phyloP scores from a whole-genome alignment of 805 yeast genomes.

The Suhomyces sp. region DNA sequence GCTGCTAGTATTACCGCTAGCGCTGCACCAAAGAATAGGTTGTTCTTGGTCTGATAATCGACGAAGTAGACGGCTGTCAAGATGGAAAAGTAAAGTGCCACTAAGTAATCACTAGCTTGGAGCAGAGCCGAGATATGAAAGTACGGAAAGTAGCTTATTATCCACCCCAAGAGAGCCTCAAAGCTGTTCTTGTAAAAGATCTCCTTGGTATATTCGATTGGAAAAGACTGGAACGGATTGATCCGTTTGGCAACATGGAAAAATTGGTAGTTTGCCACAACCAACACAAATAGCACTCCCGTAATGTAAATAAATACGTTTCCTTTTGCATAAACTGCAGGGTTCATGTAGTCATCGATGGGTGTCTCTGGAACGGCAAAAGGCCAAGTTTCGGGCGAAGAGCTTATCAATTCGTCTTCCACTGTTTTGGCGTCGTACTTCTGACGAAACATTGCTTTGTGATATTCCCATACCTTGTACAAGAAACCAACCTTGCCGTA shows the following conservation, averaged over 20 bases:
- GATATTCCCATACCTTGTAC: slow-evolving; percentile 53
- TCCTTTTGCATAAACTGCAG: slow-evolving; percentile 57
- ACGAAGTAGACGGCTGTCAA: slow-evolving; percentile 42
- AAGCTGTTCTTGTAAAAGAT: slow-evolving; percentile 21
- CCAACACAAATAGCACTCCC: slow-evolving; percentile 29
- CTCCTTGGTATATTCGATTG: slow-evolving; percentile 11
- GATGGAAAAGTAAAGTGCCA: slow-evolving; percentile 49
- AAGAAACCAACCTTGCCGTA: slow-evolving; percentile 40
- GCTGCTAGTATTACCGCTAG: not conserved
- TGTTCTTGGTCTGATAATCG: slow-evolving; percentile 37
- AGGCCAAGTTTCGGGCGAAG: slow-evolving; percentile 59
- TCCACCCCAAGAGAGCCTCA: slow-evolving; percentile 54
- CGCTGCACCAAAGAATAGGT: slow-evolving; percentile 11
- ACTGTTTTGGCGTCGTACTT: slow-evolving; percentile 34
- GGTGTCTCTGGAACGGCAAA: slow-evolving; percentile 54
- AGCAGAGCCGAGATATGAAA: slow-evolving; percentile 37
- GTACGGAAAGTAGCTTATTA: slow-evolving; percentile 57
- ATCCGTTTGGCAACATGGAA: slow-evolving; percentile 20
- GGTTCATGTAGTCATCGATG: slow-evolving; percentile 44
- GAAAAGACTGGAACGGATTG: slow-evolving; percentile 28
- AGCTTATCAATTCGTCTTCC: slow-evolving; percentile 21
- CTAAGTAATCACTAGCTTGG: slow-evolving; percentile 47
- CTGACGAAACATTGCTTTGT: slow-evolving; percentile 51
- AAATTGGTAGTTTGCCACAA: slow-evolving; percentile 13
- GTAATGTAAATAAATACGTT: slow-evolving; percentile 58